Percentiles rank a stretch among this genome's conserved stretches.
phyloP scores from a whole-genome alignment of 139 green algal genomes.

The Tetratostichococcus sp. region DNA sequence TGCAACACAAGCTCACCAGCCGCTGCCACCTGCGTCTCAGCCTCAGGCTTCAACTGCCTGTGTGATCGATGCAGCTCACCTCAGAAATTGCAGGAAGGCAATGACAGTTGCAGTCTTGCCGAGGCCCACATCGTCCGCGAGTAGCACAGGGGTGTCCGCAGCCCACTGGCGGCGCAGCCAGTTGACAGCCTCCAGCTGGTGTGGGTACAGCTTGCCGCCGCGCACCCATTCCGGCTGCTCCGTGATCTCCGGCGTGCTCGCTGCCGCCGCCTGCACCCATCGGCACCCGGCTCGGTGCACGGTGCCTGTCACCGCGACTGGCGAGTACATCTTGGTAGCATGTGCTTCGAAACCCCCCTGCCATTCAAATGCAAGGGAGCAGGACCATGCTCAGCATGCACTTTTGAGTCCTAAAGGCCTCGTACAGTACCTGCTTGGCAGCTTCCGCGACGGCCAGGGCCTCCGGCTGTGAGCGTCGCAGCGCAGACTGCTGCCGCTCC shows the following conservation, averaged over 20 bases:
- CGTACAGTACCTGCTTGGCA: background rate
- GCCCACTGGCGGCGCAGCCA: slow-evolving; percentile 66
- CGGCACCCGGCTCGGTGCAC: too few species aligned
- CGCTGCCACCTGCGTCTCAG: too few species aligned
- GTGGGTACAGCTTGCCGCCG: slow-evolving; percentile 43
- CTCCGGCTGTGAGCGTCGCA: slow-evolving; percentile 29
- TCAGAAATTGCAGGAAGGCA: slow-evolving; percentile 46
- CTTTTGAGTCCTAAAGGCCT: too few species aligned
- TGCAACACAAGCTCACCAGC: too few species aligned
- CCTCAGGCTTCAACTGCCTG: too few species aligned
- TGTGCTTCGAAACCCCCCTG: too few species aligned
- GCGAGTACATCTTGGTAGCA: too few species aligned
- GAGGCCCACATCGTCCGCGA: slow-evolving; percentile 73
- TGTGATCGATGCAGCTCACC: slow-evolving; percentile 17
- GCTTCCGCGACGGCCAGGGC: slow-evolving; percentile 24
- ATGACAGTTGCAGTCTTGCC: slow-evolving; percentile 69
- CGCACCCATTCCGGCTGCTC: slow-evolving; percentile 35
- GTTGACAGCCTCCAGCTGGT: slow-evolving; percentile 70
- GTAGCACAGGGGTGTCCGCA: slow-evolving; percentile 31
- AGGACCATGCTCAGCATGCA: too few species aligned
- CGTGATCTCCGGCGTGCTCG: background rate
- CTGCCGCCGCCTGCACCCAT: background rate
- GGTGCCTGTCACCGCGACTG: too few species aligned
- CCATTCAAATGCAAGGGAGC: too few species aligned
- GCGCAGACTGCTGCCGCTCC: slow-evolving; percentile 50